Percentiles rank a stretch among this genome's conserved stretches.
These are phyloP conservation scores for Psilocybe sp. DNA, from an alignment of 768 basidiomycete species.

Conservation along the genomic window DNA sequence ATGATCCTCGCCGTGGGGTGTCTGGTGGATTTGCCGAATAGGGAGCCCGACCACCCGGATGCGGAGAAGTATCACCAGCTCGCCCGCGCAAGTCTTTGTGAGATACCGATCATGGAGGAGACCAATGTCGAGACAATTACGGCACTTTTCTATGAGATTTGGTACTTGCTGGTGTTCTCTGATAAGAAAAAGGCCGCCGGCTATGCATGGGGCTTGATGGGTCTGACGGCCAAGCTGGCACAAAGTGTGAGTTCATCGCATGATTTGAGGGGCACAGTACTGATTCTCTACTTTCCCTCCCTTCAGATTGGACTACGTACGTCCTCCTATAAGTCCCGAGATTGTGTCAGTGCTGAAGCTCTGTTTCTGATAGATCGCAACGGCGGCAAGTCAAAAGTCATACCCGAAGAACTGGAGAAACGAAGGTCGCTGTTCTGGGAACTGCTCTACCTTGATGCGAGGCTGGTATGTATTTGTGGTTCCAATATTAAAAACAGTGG, in stretches of 20 bases:
- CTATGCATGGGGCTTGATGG: conserved; percentile 55
- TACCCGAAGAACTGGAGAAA: conserved; percentile 69
- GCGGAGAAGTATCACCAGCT: conserved; percentile 59
- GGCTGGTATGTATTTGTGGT: conserved; percentile 38
- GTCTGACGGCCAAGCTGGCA: conserved; percentile 57
- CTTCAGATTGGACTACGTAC: conserved; percentile 58
- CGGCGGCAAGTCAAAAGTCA: conserved; percentile 60
- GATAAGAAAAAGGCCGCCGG: conserved; percentile 65
- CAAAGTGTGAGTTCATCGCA: conserved; percentile 49
- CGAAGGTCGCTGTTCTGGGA: conserved; percentile 71
- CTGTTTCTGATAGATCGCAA: conserved; percentile 50
- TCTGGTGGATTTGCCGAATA: conserved; percentile 55
- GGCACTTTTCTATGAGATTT: conserved; percentile 58
- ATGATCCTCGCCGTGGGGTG: conserved; percentile 72
- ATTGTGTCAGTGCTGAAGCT: background rate
- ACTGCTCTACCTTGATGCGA: conserved; percentile 61
- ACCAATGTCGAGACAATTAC: conserved; percentile 63
- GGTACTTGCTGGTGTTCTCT: conserved; percentile 69
- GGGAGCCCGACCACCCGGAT: conserved; percentile 44
- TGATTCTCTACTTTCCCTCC: conserved; percentile 5
- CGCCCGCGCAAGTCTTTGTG: conserved; percentile 57
- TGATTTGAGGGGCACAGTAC: conserved; percentile 1
- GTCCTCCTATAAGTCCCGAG: conserved; percentile 12
- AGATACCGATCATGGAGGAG: conserved; percentile 65
- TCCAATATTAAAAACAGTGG: background rate